A percentile compares a stretch with the other conserved stretches of the same genome.
phyloP scores from a whole-genome alignment of 768 basidiomycete genomes.

The Leccinellum rugosiceps region DNA sequence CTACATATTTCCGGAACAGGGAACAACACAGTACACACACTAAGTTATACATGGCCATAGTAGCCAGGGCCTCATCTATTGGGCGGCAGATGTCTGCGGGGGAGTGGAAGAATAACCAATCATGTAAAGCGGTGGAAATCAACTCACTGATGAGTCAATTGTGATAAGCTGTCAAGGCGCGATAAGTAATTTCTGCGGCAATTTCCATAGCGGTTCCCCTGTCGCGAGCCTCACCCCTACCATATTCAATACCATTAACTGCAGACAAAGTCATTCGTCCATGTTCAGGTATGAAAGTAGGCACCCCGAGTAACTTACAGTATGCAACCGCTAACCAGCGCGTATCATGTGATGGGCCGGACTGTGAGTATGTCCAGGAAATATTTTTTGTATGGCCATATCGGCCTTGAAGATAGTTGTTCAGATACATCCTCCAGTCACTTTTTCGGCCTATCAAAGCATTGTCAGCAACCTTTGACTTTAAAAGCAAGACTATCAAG shows the following conservation, averaged over 20 bases:
- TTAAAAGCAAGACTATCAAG: not conserved
- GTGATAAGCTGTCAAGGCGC: constrained; percentile 20
- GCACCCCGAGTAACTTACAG: constrained; percentile 14
- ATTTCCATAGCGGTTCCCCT: constrained; percentile 30
- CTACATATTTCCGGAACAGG: not conserved
- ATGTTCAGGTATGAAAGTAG: not conserved
- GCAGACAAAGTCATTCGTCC: not conserved
- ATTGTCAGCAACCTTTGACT: constrained; percentile 2
- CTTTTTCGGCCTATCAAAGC: constrained; percentile 13
- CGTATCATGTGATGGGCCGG: constrained; percentile 24
- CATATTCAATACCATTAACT: constrained; percentile 29
- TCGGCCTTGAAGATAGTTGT: constrained; percentile 31
- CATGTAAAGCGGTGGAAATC: not conserved
- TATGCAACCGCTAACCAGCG: constrained; percentile 26
- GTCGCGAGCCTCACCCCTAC: constrained; percentile 24
- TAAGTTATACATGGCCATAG: not conserved
- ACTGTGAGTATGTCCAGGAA: constrained; percentile 19
- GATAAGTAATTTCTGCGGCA: constrained; percentile 26
- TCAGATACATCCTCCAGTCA: constrained; percentile 29
- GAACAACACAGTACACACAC: constrained; percentile 1
- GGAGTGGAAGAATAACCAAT: not conserved
- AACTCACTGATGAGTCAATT: constrained; percentile 14
- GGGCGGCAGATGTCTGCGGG: not conserved
- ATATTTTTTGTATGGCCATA: constrained; percentile 29
- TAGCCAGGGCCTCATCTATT: not conserved